These are phyloP conservation scores for Fonsecaea nubica DNA, from an alignment of 2,329 filamentous ascomycete species.

Conservation along the genomic window DNA sequence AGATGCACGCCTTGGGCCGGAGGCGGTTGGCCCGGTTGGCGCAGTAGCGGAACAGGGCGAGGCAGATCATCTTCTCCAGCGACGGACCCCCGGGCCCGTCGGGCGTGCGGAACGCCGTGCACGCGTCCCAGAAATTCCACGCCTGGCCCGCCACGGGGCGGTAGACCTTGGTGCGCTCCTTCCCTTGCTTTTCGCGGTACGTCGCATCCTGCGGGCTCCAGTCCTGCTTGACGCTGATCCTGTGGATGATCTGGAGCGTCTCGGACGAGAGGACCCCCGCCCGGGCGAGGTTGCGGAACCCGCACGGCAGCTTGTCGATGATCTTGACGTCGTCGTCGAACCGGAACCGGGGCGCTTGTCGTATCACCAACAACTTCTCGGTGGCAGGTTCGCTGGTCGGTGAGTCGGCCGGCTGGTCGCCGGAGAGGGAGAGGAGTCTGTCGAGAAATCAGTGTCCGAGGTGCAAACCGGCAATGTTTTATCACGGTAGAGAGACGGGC, in stretches of 20 bases:
- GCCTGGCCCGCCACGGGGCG: conserved; percentile 1
- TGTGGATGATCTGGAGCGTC: neutral
- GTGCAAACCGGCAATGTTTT: neutral
- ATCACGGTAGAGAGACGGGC: neutral
- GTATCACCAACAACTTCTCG: neutral
- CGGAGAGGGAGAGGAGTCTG: neutral
- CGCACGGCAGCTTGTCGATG: neutral
- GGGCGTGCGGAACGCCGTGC: conserved; percentile 1
- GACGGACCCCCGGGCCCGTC: neutral
- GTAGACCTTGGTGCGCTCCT: conserved; percentile 1
- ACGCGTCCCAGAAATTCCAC: conserved; percentile 15
- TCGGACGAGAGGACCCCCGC: neutral
- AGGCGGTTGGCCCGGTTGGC: conserved; percentile 10
- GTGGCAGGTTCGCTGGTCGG: neutral
- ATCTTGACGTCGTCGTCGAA: neutral
- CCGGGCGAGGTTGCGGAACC: neutral
- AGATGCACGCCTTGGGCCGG: conserved; percentile 6
- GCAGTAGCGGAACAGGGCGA: conserved; percentile 13
- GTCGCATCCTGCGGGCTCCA: neutral
- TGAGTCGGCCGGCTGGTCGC: neutral
- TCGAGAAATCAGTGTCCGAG: neutral
- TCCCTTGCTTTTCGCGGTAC: neutral
- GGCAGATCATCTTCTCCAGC: conserved; percentile 13
- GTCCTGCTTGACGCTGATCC: neutral
- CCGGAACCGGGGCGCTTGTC: neutral